phyloP scores from a whole-genome alignment of 2,329 filamentous ascomycete species.

The Fusarium verticillioides region DNA sequence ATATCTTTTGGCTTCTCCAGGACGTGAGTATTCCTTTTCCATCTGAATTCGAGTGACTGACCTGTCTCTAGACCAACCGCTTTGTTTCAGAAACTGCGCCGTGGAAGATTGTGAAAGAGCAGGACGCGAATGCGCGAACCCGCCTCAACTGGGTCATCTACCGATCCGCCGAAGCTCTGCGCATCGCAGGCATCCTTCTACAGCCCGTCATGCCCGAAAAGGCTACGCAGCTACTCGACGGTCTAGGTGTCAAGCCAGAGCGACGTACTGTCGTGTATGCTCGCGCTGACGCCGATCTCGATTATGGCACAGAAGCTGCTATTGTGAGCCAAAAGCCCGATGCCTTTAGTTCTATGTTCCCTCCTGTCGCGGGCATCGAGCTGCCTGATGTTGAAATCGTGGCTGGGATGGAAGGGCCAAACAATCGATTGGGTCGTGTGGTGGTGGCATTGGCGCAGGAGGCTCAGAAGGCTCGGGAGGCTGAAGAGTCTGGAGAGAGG shows the following conservation, averaged over 20 bases:
- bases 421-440: constrained; percentile 46
- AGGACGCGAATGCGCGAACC: constrained; percentile 47
- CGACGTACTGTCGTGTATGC: constrained; percentile 74
- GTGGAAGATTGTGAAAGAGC: constrained; percentile 69
- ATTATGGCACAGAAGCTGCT: constrained; percentile 68
- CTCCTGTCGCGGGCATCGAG: constrained; percentile 52
- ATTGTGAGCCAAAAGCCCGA: constrained; percentile 29
- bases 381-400: constrained; percentile 40
- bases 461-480: constrained; percentile 23
- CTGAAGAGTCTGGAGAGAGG: too few relatives aligned
- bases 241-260: constrained; percentile 74
- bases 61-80: constrained; percentile 50
- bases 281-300: constrained; percentile 69
- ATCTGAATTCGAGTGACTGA: constrained; percentile 13
- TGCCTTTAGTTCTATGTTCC: constrained; percentile 61
- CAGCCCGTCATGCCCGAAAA: constrained; percentile 93
- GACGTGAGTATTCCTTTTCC: constrained; percentile 55
- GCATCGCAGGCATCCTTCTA: constrained; percentile 83
- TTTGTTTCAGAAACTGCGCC: constrained; percentile 71
- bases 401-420: constrained; percentile 32
- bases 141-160: constrained; percentile 73
- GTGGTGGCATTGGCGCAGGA: constrained; percentile 46
- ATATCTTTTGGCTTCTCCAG: constrained; percentile 70
- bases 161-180: constrained; percentile 77
- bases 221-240: constrained; percentile 76